Evolutionary conservation across 2,329 filamentous ascomycete genomes (phyloP).

Genomic region (Ophiostoma sp.): DNA sequence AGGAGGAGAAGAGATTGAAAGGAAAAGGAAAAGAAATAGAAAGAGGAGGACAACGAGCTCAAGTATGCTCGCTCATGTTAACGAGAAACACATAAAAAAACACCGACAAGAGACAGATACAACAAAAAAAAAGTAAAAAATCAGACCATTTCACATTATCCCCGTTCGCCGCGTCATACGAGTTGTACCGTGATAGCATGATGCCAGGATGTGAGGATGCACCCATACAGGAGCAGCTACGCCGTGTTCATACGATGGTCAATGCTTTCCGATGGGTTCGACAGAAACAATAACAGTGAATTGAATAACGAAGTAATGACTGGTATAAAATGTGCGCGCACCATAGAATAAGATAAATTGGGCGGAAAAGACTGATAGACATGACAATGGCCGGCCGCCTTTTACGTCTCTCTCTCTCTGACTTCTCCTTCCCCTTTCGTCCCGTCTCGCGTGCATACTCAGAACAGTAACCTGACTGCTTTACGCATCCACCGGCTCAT

Average conservation of each 20-base stretch:
- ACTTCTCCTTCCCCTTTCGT: background rate
- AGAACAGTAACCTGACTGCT: background rate
- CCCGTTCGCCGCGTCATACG: background rate
- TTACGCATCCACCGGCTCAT: slow-evolving; percentile 31
- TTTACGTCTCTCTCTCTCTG: background rate
- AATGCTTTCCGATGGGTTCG: background rate
- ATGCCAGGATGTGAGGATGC: slow-evolving; percentile 6
- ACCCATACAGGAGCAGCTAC: background rate
- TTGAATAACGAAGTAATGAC: background rate
- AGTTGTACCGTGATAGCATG: background rate
- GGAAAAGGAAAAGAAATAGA: background rate
- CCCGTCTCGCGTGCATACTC: background rate
- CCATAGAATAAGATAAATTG: background rate
- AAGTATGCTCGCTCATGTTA: background rate
- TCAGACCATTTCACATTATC: slow-evolving; percentile 20
- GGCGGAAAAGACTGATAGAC: background rate
- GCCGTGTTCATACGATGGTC: background rate
- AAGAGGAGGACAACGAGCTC: background rate
- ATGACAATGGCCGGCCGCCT: background rate
- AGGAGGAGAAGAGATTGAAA: background rate
- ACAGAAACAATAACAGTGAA: background rate
- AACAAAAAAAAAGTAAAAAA: slow-evolving; percentile 23
- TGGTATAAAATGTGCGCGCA: background rate
- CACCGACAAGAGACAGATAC: slow-evolving; percentile 17
- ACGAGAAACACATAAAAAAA: slow-evolving; percentile 18